Percentiles rank a stretch among this genome's conserved stretches.
Conservation (phyloP, 305 asterid genomes). For the Coffea humblotiana region DNA sequence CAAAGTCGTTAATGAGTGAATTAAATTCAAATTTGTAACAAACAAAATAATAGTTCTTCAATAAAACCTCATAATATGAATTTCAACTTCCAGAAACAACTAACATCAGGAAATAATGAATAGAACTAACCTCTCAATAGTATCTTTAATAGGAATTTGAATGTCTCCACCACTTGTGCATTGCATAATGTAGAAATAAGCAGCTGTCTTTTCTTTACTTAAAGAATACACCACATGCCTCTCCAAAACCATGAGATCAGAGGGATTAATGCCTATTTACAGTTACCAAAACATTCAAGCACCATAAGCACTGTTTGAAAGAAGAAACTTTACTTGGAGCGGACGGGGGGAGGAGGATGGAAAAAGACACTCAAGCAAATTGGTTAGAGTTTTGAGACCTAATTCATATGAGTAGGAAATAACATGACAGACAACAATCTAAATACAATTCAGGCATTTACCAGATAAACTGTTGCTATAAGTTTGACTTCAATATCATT, state of each 20-base stretch:
- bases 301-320: neutral
- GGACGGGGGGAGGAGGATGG: neutral
- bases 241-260: conserved; percentile 37
- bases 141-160: conserved; percentile 28
- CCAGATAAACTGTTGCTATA: neutral
- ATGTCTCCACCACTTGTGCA: conserved; percentile 21
- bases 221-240: conserved; percentile 34
- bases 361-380: neutral
- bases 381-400: neutral
- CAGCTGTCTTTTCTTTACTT: conserved; percentile 34
- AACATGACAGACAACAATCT: too few relatives aligned
- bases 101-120: neutral
- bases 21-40: neutral
- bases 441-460: neutral
- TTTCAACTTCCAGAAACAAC: neutral
- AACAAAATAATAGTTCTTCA: neutral
- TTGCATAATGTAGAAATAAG: conserved; percentile 37
- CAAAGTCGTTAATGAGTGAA: neutral
- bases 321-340: neutral
- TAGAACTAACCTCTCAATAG: conserved; percentile 32
- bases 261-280: conserved; percentile 33
- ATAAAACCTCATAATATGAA: neutral
- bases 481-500: too few relatives aligned
- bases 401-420: neutral
- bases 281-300: conserved; percentile 4